Evolutionary conservation across 495 filamentous ascomycete genomes (phyloP), one percentile per base, ranked within the genome.

Genomic region (Trichocladium uniseriatum): DNA sequence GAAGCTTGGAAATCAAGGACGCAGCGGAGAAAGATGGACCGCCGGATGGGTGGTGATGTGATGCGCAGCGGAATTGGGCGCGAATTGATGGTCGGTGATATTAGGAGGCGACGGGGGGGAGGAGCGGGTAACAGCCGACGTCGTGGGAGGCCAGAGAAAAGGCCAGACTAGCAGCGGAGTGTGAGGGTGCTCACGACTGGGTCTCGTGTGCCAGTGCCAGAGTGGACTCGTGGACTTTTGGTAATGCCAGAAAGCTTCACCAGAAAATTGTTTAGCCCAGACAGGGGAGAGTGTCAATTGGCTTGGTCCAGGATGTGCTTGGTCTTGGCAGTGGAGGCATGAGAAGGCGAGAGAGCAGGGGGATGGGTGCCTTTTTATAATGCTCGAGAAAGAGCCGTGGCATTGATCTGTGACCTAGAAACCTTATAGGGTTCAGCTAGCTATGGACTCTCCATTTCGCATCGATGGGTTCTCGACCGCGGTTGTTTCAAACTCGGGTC

Each of bases 221-320:
- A 43, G 48, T 27, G 24, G 24, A 27, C 24, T n/a, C n/a, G n/a
- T n/a, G n/a, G n/a, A n/a, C n/a, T n/a, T n/a, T n/a, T n/a, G n/a
- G n/a, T n/a, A n/a, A n/a, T 27, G 24, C 24, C 24, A 27, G 24
- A 27, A 48, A 51, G 53, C 52, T 51, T 54, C 45, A 49, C 52
- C 52, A 54, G 41, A 48, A 54, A 54, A 49, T 34, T 40, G 16
- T 40, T 35, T 24, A 16, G 35, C 24, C 24, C 24, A 3, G 4
- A 3, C 24, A 27, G 24, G 8, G 24, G 24, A 27, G 24, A 27
- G n/a, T n/a, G n/a, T n/a, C n/a, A n/a, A n/a, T 5, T 31, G 28
- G 28, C 28, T 5, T 11, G 28, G 28, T 14, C 32, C 32, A 35
- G 32, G 3, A 35, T 35, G n/a, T n/a, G n/a, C n/a, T n/a, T 8